Conservation (phyloP, 306 rosid species). For the Prinsepia uniflora region DNA sequence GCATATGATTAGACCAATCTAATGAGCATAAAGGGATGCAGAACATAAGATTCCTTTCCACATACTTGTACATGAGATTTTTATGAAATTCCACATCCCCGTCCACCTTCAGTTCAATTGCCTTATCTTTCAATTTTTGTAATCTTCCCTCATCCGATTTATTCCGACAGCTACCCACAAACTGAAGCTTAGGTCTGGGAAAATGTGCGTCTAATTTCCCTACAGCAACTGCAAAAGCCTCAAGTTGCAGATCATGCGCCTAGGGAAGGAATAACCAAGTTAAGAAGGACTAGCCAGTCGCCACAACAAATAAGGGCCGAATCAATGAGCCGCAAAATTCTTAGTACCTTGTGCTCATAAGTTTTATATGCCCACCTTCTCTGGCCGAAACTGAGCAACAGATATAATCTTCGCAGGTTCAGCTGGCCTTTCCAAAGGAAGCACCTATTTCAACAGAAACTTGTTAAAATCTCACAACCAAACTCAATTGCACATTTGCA, state of each 20-base stretch:
- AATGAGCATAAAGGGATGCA: background rate
- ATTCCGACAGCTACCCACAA: slow-evolving; percentile 95
- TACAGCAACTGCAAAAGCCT: slow-evolving; percentile 76
- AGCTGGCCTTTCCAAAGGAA: slow-evolving; percentile 72
- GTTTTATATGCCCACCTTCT: slow-evolving; percentile 78
- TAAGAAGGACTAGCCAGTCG: slow-evolving; percentile 21
- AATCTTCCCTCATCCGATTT: slow-evolving; percentile 79
- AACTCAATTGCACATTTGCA: slow-evolving; percentile 8
- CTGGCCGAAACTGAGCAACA: slow-evolving; percentile 97
- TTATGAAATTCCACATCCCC: slow-evolving; percentile 69
- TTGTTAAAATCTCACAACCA: slow-evolving; percentile 23
- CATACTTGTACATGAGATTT: slow-evolving; percentile 79
- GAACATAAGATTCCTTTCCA: slow-evolving; percentile 13
- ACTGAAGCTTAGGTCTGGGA: slow-evolving; percentile 71
- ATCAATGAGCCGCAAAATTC: slow-evolving; percentile 33
- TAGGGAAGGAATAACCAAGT: slow-evolving; percentile 30
- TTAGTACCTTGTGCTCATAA: slow-evolving; percentile 46
- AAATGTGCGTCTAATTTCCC: slow-evolving; percentile 49
- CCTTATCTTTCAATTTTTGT: slow-evolving; percentile 56
- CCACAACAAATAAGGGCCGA: slow-evolving; percentile 29
- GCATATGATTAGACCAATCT: background rate
- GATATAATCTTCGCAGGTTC: slow-evolving; percentile 58
- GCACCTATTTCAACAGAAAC: slow-evolving; percentile 49
- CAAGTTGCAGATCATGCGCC: slow-evolving; percentile 95
- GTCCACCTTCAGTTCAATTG: slow-evolving; percentile 63